A percentile compares a stretch with the other conserved stretches of the same genome.
Conservation (phyloP, 2,329 filamentous ascomycete species). For the Aschersonia sp. region DNA sequence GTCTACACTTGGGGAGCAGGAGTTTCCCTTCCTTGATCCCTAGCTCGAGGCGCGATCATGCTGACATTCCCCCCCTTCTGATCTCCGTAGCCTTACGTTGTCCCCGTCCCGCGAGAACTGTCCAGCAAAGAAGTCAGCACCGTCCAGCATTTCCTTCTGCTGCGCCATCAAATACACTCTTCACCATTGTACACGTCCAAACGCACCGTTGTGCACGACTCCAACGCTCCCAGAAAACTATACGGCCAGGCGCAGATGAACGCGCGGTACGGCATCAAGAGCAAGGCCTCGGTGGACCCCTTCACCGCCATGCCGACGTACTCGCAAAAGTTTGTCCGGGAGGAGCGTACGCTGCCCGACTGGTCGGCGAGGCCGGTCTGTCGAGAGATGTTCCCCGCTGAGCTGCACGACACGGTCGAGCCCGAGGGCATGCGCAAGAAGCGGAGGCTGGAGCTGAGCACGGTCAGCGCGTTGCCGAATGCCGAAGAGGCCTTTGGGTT, state of each 20-base stretch:
- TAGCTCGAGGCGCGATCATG: too few relatives aligned
- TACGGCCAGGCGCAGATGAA: slow-evolving; percentile 47
- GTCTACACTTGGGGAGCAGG: slow-evolving; percentile 6
- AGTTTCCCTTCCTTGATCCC: too few relatives aligned
- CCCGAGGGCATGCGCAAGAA: slow-evolving; percentile 25
- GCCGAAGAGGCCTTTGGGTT: slow-evolving; percentile 36
- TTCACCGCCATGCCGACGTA: slow-evolving; percentile 46
- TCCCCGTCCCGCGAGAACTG: slow-evolving; percentile 30
- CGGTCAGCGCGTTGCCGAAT: slow-evolving; percentile 30
- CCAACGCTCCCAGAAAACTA: slow-evolving; percentile 22
- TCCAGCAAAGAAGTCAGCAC: slow-evolving; percentile 28
- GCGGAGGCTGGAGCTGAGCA: slow-evolving; percentile 31
- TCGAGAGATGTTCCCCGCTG: slow-evolving; percentile 38
- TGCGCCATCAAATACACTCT: slow-evolving; percentile 41
- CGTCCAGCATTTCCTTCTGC: slow-evolving; percentile 37
- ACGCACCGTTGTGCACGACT: slow-evolving; percentile 25
- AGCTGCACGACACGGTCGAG: slow-evolving; percentile 40
- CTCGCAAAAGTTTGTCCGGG: slow-evolving; percentile 37
- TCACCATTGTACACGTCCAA: slow-evolving; percentile 42
- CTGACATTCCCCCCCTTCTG: too few relatives aligned
- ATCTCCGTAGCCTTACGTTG: slow-evolving; percentile 28
- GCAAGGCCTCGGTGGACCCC: slow-evolving; percentile 40
- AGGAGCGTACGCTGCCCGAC: slow-evolving; percentile 39
- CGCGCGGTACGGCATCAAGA: slow-evolving; percentile 38
- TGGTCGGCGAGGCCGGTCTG: slow-evolving; percentile 34